Evolutionary conservation across 208 protist genomes (phyloP), one percentile per base, ranked within the genome.

Genomic region (Naegleria fowleri): DNA sequence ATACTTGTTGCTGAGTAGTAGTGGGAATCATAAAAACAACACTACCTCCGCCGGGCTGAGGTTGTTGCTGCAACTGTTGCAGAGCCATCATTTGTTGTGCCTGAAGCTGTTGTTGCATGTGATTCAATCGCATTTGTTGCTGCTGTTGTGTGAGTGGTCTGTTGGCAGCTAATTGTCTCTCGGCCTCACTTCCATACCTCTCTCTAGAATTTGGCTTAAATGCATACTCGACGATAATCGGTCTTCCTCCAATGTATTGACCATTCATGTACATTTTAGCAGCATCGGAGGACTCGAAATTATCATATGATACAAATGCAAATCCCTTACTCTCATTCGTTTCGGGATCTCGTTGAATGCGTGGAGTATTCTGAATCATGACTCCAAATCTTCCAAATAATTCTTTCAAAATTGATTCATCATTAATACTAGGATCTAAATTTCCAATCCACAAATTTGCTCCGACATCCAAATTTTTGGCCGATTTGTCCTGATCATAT

Each of bases 391-490:
- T 92, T 43, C 75, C 91, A 92, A 98, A 98, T 55, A 96, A 96
- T 90, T 98, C 95, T 85, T 95, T 93, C 19, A 98, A 91, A 86
- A 97, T 58, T 91, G 96, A 95, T 93, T 98, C 97, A 91, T 98
- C 96, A 13, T 98, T 95, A 13, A 36, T 13, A 3, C 55, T 29
- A 38, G 93, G 55, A 90, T 94, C 96, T 3, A 99, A 92, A 91
- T 98, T 98, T 90, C 97, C 97, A 83, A 99, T 92, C 92, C 98
- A 98, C 5, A 98, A 90, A 92, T 98, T 98, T 0, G 97, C 97
- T 13, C 97, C 97, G 88, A 98, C 91, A 91, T 97, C 96, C 36
- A 95, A 29, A 52, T 92, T 55, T 83, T 92, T 94, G 2, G 79
- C 41, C 7, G n/a, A 36, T 36, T 84, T 83, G 36, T 93, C 92